Evolutionary conservation across 768 basidiomycete species (phyloP), one percentile per base, ranked within the genome.

Genomic region (Gymnopilus dilepis): DNA sequence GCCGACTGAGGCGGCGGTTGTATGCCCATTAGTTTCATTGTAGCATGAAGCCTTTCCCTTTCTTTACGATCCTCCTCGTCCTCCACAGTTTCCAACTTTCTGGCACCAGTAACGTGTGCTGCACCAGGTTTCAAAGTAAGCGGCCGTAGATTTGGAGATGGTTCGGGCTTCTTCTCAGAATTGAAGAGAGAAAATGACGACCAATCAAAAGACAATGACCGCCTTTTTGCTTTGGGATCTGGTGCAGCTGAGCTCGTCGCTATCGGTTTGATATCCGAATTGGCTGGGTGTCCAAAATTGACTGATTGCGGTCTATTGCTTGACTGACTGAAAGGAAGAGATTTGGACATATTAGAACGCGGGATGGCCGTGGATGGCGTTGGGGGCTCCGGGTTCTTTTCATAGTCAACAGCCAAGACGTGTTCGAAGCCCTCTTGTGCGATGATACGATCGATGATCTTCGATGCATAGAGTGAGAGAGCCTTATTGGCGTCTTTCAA

Each of bases 371-470:
- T 77, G 12, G 77, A 71, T 12, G 86, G 78, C 33, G 84, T 84
- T 11, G 78, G 75, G 11, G 80, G 78, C 30, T 84, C 78, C 60
- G 79, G 78, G 30, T 83, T 78, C 61, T 86, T 84, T 50, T 92
- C 91, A 67, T 92, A 97, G 74, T 98, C 96, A 45, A 86, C 89
- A n/a, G 96, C 92, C 34, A 98, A 86, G 57, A 99, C 92, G 68
- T 97, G 94, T 74, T 99, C 97, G 76, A 97, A 98, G 22, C 95
- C 95, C 75, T 97, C 96, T 74, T 96, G 91, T 1, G 91, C 85
- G 68, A 98, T 97, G 71, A 99, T 97, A 45, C 96, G 87, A 78
- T 99, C 97, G 69, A 99, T 92, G 66, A 99, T 99, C 82, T 98
- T 99, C 47, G 94, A 95, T 4, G 96, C 95, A 70, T 99, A 99